Evolutionary conservation across 257 asterid species (phyloP), one percentile per base, ranked within the genome.

Genomic region (Osmanthus fragrans): DNA sequence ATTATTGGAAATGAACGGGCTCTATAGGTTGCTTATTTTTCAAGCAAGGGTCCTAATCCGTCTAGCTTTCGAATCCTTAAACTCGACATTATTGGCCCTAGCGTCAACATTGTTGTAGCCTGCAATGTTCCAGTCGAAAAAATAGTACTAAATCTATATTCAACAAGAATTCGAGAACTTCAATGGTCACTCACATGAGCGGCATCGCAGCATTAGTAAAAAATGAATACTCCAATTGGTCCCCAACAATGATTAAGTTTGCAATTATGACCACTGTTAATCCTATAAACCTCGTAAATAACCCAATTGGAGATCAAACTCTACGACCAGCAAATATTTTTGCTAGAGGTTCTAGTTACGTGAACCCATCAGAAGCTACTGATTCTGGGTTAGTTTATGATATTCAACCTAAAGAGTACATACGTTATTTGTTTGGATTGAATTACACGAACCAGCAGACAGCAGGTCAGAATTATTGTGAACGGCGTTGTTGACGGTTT

Each of bases 221-320:
- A 65, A 79, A 7, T 60, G 76, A 40, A 2, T 88, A 84, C 67
- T 86, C 83, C 4, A 74, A 70, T 18, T 83, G 84, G 85, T 82
- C 85, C 0, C 85, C 85, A 1, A 82, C 80, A 0, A 81, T 86
- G 0, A 80, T 85, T 15, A 85, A 85, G 6, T 85, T 81, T 9
- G 84, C 86, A 65, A 73, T 84, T 32, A 86, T 86, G 88, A 86
- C 85, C 56, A 71, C 85, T 2, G 84, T 86, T n/a, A n/a, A n/a
- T 51, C 67, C 4, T 3, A 56, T 79, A 0, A 84, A 86, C 74
- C 76, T 78, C 0, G 81, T 19, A 1, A 78, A 78, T 6, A 49
- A 36, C 0, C 72, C 12, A 0, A 84, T 84, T 16, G 30, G 10
- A n/a, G 86, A 79, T 7, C 71, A 82, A 40, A 74, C 70, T 7